Conservation (phyloP, 805 yeast species). For the Yarrowia deformans region DNA sequence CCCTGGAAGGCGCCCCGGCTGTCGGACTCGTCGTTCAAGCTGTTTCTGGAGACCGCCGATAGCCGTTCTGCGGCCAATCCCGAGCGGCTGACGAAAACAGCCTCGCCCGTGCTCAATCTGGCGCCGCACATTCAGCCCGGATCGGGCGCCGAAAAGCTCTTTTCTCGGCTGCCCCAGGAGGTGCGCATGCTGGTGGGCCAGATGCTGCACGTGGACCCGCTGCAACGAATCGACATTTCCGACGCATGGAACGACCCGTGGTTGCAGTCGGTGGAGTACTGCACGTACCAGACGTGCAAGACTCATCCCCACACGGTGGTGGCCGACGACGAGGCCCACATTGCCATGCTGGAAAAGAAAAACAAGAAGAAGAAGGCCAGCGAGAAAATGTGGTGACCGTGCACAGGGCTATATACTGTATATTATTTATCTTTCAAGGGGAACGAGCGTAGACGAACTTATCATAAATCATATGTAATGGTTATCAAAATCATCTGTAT, state of each 20-base stretch:
- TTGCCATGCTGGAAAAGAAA: slow-evolving; percentile 88
- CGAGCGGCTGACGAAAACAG: slow-evolving; percentile 5
- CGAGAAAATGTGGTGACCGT: slow-evolving; percentile 52
- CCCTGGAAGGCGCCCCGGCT: slow-evolving; percentile 95
- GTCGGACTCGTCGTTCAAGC: slow-evolving; percentile 74
- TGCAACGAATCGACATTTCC: slow-evolving; percentile 63
- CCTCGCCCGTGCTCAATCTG: slow-evolving; percentile 21
- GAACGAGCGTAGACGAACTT: too few species aligned
- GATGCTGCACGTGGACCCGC: slow-evolving; percentile 74
- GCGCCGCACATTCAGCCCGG: slow-evolving; percentile 30
- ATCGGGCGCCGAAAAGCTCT: slow-evolving; percentile 70
- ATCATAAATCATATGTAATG: too few species aligned
- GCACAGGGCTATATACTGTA: slow-evolving; percentile 1
- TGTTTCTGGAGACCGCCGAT: slow-evolving; percentile 54
- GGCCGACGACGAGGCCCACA: slow-evolving; percentile 93
- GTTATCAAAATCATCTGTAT: too few species aligned
- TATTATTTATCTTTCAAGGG: slow-evolving; percentile 15
- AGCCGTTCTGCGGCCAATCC: slow-evolving; percentile 2
- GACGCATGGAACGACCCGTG: slow-evolving; percentile 67
- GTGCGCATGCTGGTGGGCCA: slow-evolving; percentile 65
- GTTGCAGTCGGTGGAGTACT: slow-evolving; percentile 67
- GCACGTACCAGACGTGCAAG: slow-evolving; percentile 56
- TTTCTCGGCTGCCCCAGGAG: slow-evolving; percentile 72
- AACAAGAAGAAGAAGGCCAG: slow-evolving; percentile 61
- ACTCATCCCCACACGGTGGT: slow-evolving; percentile 84